Base-by-base conservation (phyloP, 1,139 yeast species). In the Yarrowia galli region DNA sequence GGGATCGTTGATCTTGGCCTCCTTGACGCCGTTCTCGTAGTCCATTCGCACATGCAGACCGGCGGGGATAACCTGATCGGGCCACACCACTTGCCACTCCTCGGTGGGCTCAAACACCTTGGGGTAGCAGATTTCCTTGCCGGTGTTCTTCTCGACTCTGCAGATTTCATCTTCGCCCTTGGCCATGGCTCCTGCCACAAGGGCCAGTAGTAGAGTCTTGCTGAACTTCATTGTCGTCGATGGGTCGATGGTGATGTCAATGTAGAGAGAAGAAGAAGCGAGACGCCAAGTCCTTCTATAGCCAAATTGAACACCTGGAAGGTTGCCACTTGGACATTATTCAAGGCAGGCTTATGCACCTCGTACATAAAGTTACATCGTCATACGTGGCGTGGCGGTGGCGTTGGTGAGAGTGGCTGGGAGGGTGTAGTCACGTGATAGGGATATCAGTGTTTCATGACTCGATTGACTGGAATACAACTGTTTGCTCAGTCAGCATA, bases 31-130 rank as follows among this genome's bases (percentile, higher is more conserved):
- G 0, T 92, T 88, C 35, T 89, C 92, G 68, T 90, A 79, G 75
- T 91, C 85, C 73, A 89, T 75, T 73, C 91, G 81, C 58, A 89
- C 87, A 77, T 92, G 96, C 58, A 92, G 79, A 0, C 97, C 97
- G 20, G 84, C 84, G 0, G 97, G 97, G 9, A 91, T 82, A 18
- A 84, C 83, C 74, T 90, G 96, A 18, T 89, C 91, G 69, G 84
- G 87, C 75, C 80, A 83, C 10, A 92, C 84, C 1, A 75, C 75
- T 79, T 88, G 87, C 96, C 97, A 92, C 72, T 88, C 85, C 2
- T 75, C 70, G 0, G 87, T 78, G 0, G 97, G 89, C 49, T 77
- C 84, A 73, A 91, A 90, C 20, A 65, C 38, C 63, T 56, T 54
- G 53, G 68, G 68, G 48, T 65, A 65, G 23, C 68, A 65, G 54